These are phyloP conservation scores for Trametes maxima DNA, from an alignment of 768 basidiomycete species.

Conservation along the genomic window DNA sequence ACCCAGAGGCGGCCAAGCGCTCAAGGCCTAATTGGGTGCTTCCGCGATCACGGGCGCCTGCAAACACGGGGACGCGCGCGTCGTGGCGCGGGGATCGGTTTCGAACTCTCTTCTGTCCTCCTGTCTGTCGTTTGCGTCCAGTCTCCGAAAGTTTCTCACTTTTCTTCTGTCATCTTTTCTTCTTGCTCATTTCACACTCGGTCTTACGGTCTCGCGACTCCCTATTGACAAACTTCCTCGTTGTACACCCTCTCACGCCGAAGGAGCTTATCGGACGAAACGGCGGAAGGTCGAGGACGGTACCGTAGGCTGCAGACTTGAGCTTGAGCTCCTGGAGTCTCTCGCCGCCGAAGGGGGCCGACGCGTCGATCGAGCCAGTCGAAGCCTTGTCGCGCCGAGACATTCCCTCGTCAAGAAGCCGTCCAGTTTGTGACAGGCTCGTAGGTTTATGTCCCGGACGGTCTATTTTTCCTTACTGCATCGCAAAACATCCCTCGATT, in stretches of 20 bases:
- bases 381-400: neutral
- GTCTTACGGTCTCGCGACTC: no score
- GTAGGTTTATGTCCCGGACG: neutral
- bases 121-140: no score
- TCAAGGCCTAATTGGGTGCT: neutral
- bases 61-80: no score
- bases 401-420: neutral
- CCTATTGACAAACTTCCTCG: neutral
- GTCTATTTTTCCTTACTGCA: no score
- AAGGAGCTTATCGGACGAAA: neutral
- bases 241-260: neutral
- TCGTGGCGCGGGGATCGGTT: no score
- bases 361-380: neutral
- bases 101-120: no score
- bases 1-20: no score
- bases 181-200: no score
- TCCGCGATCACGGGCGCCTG: no score
- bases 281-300: neutral
- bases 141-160: no score
- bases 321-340: neutral
- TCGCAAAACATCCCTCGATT: neutral
- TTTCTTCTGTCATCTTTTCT: no score
- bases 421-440: neutral
- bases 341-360: neutral
- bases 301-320: neutral